Percentiles rank a stretch among this genome's conserved stretches.
Evolutionary conservation across 2,329 filamentous ascomycete species (phyloP).

Genomic region (Hortaea werneckii): DNA sequence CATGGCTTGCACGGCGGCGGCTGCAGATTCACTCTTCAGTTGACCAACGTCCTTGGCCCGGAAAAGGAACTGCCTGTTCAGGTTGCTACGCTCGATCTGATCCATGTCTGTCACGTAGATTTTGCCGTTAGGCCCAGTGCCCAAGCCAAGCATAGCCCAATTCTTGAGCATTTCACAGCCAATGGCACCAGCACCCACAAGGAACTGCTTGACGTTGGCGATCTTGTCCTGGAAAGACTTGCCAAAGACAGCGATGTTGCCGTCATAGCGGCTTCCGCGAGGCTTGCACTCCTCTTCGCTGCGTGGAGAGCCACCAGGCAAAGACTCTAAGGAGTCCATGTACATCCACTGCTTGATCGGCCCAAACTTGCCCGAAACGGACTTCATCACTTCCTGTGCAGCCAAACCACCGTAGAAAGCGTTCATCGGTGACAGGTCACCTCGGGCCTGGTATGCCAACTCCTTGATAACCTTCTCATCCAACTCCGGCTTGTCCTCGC

Average conservation of each 20-base stretch:
- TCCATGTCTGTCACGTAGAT: constrained; percentile 97
- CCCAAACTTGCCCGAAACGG: constrained; percentile 93
- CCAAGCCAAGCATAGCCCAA: constrained; percentile 97
- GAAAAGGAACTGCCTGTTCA: constrained; percentile 96
- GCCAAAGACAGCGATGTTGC: constrained; percentile 93
- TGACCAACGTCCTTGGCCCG: constrained; percentile 84
- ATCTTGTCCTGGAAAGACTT: constrained; percentile 91
- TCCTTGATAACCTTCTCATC: constrained; percentile 90
- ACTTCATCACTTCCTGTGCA: constrained; percentile 92
- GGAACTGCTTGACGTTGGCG: constrained; percentile 78
- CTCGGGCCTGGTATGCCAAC: constrained; percentile 85
- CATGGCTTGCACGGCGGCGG: constrained; percentile 83
- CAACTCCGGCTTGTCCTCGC: constrained; percentile 66
- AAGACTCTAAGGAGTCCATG: constrained; percentile 93
- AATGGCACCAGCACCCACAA: constrained; percentile 93
- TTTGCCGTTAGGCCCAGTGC: constrained; percentile 74
- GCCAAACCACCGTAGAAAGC: constrained; percentile 90
- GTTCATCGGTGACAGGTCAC: constrained; percentile 84
- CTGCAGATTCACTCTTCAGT: constrained; percentile 92
- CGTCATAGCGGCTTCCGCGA: constrained; percentile 77
- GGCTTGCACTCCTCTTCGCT: constrained; percentile 85
- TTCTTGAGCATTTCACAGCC: constrained; percentile 99
- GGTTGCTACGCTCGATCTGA: constrained; percentile 96
- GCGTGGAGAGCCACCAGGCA: constrained; percentile 64
- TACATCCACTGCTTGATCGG: constrained; percentile 96